phyloP scores from a whole-genome alignment of 495 filamentous ascomycete species.

The Articulospora tetracladia region DNA sequence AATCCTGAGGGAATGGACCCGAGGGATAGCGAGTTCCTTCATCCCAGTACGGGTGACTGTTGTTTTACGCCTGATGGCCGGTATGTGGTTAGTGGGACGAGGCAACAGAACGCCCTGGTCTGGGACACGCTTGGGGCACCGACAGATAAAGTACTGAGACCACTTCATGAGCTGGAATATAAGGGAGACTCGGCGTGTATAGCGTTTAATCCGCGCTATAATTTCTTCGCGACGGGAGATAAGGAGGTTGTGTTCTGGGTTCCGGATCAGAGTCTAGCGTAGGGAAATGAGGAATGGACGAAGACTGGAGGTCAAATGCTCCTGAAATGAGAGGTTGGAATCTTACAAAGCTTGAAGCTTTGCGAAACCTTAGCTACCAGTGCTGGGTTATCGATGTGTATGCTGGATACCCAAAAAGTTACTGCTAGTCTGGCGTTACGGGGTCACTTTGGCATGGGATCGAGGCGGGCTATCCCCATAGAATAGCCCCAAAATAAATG shows the following conservation, averaged over 20 bases:
- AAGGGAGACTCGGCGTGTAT: slow-evolving; percentile 67
- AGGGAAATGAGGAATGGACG: background rate
- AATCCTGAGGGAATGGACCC: slow-evolving; percentile 21
- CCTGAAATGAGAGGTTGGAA: no score
- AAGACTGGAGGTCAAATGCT: background rate
- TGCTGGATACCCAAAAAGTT: background rate
- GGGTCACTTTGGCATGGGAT: no score
- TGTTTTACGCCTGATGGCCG: slow-evolving; percentile 86
- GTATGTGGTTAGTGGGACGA: slow-evolving; percentile 74
- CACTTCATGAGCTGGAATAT: slow-evolving; percentile 59
- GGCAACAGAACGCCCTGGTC: slow-evolving; percentile 68
- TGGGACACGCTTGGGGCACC: slow-evolving; percentile 69
- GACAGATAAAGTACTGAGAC: slow-evolving; percentile 55
- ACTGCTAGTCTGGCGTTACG: no score
- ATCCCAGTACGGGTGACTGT: slow-evolving; percentile 67
- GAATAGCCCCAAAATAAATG: no score
- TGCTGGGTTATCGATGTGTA: no score
- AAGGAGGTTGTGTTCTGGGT: slow-evolving; percentile 88
- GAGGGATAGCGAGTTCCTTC: slow-evolving; percentile 23
- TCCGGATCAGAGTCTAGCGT: slow-evolving; percentile 60
- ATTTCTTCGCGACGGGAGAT: slow-evolving; percentile 85
- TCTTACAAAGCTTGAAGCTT: no score
- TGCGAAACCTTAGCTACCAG: no score
- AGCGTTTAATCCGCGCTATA: slow-evolving; percentile 84
- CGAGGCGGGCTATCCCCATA: no score